Base-by-base conservation (phyloP, 441 rosid genomes). In the Arabidopsis hybrid region DNA sequence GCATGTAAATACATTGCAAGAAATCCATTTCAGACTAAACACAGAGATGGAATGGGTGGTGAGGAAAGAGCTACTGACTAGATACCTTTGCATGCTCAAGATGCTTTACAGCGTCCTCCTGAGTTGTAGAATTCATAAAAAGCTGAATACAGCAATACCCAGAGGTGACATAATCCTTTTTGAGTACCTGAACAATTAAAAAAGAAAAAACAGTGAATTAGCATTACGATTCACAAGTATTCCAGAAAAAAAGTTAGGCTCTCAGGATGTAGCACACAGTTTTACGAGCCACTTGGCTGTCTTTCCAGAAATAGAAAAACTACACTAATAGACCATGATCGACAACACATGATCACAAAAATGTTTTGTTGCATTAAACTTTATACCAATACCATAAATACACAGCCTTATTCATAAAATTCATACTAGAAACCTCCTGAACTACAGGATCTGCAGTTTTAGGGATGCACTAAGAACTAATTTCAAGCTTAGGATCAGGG, bases 71-170 rank as follows among this genome's bases (percentile, higher is more conserved):
- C 29, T 7, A 77, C 35, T 3, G 60, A 61, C 32, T 72, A 80
- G 47, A 72, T 83, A 91, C 99, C 95, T 88, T 91, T 38, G 98
- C 96, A 84, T 85, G 79, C 75, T 95, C 95, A 86, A 95, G 87
- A 85, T 95, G 91, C 72, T 83, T 91, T 73, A 88, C 88, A 73
- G 98, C 97, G 81, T 91, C 97, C 71, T 92, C 99, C 80, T 83
- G 97, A 47, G 90, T 89, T 71, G 84, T 84, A 67, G 98, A 93
- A 88, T 88, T 91, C 96, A 93, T 89, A 71, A 95, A 95, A 69
- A 95, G 83, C 79, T 95, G 99, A 73, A 93, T 89, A 79, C 97
- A 90, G 85, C 97, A 95, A 55, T 93, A 91, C 61, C 99, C 99
- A 80, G 99, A 96, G 67, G 98, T 95, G 13, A 90, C 91, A 73